phyloP scores from a whole-genome alignment of 208 protist genomes.

The Acanthamoeba sp. region DNA sequence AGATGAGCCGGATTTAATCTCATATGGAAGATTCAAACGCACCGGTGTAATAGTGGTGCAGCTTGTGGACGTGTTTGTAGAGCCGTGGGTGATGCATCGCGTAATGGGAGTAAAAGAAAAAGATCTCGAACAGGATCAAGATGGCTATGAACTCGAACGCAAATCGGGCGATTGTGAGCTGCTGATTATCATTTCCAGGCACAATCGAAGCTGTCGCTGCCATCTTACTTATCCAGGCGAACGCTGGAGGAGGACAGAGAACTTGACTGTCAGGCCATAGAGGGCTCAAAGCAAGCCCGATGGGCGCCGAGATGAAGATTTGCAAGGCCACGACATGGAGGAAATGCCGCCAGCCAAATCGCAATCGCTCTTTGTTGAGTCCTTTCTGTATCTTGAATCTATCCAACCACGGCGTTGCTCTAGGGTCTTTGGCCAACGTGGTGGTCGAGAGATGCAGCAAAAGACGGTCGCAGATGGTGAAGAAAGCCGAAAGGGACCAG shows the following conservation, averaged over 20 bases:
- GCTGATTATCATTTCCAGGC: background rate
- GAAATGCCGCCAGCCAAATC: background rate
- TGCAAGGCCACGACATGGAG: background rate
- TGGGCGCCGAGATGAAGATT: background rate
- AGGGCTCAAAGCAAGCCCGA: background rate
- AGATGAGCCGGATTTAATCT: too few species aligned
- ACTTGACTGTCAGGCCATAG: background rate
- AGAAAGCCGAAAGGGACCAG: slow-evolving; percentile 4
- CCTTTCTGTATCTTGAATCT: slow-evolving; percentile 41
- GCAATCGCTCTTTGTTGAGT: background rate
- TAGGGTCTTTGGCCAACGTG: too few species aligned
- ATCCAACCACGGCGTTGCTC: background rate
- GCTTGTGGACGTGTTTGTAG: slow-evolving; percentile 8
- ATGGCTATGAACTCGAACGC: background rate
- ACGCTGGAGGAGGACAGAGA: background rate
- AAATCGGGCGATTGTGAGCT: background rate
- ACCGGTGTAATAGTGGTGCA: slow-evolving; percentile 53
- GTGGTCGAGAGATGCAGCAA: background rate
- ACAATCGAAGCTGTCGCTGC: background rate
- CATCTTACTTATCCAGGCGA: background rate
- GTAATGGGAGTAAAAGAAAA: slow-evolving; percentile 43
- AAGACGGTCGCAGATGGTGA: background rate
- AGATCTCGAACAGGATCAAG: slow-evolving; percentile 31
- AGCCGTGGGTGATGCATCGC: background rate
- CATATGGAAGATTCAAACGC: background rate